Percentiles rank a stretch among this genome's conserved stretches.
Evolutionary conservation across 2,329 filamentous ascomycete species (phyloP).

Genomic region (Penicillium sp.): DNA sequence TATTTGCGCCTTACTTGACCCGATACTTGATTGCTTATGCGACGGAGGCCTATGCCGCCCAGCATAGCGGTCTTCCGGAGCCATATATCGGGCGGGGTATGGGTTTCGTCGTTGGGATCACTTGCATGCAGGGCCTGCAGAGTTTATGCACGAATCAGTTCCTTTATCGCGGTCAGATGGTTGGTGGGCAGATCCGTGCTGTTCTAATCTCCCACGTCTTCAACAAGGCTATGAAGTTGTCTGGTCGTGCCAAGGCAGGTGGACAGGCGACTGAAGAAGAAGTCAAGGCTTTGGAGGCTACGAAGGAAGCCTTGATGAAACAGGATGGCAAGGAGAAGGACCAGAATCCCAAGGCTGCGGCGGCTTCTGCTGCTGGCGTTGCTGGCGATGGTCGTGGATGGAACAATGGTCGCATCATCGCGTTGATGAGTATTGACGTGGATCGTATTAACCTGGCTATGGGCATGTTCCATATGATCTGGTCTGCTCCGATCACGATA

Average conservation of each 20-base stretch:
- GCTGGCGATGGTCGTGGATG: conserved; percentile 78
- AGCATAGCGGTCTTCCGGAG: conserved; percentile 55
- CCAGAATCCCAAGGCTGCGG: conserved; percentile 44
- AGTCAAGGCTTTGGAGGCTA: conserved; percentile 51
- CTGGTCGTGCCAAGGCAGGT: conserved; percentile 84
- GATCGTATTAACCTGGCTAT: conserved; percentile 89
- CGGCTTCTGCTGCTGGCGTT: conserved; percentile 51
- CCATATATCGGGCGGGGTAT: conserved; percentile 78
- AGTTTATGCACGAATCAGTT: conserved; percentile 87
- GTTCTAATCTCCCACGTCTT: conserved; percentile 87
- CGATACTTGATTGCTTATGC: conserved; percentile 88
- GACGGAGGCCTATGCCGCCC: conserved; percentile 74
- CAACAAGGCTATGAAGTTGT: conserved; percentile 89
- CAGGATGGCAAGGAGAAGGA: conserved; percentile 39
- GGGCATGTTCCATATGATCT: conserved; percentile 88
- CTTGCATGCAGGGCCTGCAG: conserved; percentile 81
- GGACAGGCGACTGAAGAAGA: conserved; percentile 63
- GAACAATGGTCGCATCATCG: conserved; percentile 90
- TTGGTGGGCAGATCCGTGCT: conserved; percentile 81
- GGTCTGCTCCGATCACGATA: conserved; percentile 82
- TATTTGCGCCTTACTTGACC: conserved; percentile 82
- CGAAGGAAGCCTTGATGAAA: conserved; percentile 51
- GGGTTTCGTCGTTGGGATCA: conserved; percentile 83
- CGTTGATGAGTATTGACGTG: conserved; percentile 93
- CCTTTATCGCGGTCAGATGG: conserved; percentile 89